These are phyloP conservation scores for Fonsecaea erecta DNA, from an alignment of 2,329 filamentous ascomycete genomes.

Conservation along the genomic window DNA sequence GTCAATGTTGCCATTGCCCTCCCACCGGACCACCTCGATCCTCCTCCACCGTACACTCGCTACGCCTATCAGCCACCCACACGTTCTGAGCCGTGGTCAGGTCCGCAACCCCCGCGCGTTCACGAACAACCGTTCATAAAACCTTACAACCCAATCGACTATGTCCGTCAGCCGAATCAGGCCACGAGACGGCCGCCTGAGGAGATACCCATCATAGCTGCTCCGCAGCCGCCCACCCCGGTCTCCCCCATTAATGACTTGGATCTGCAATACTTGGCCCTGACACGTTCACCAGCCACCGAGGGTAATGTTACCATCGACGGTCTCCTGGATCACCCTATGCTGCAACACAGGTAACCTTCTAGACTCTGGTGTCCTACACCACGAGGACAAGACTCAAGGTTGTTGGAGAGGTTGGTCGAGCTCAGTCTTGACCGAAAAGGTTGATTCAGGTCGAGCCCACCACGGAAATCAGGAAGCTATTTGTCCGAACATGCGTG, in stretches of 20 bases:
- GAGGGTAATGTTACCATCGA: constrained; percentile 18
- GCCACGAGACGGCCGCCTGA: background rate
- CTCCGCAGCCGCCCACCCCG: constrained; percentile 23
- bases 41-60: constrained; percentile 30
- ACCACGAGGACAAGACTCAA: background rate
- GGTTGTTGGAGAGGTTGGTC: background rate
- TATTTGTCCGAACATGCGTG: background rate
- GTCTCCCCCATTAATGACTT: constrained; percentile 26
- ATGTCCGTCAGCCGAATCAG: background rate
- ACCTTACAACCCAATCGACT: constrained; percentile 17
- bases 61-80: constrained; percentile 3
- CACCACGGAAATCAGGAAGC: background rate
- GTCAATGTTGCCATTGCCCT: constrained; percentile 31
- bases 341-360: constrained; percentile 18
- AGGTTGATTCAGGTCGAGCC: background rate
- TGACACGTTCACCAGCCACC: constrained; percentile 6
- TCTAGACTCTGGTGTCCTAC: background rate
- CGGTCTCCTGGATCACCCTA: constrained; percentile 18
- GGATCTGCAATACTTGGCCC: constrained; percentile 24
- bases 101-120: constrained; percentile 6
- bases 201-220: constrained; percentile 17
- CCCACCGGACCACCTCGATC: constrained; percentile 29
- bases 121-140: background rate
- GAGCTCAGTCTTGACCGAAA: background rate
- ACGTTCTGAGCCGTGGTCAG: background rate